These are phyloP conservation scores for Monilinia laxa DNA, from an alignment of 2,329 filamentous ascomycete genomes.

Conservation along the genomic window DNA sequence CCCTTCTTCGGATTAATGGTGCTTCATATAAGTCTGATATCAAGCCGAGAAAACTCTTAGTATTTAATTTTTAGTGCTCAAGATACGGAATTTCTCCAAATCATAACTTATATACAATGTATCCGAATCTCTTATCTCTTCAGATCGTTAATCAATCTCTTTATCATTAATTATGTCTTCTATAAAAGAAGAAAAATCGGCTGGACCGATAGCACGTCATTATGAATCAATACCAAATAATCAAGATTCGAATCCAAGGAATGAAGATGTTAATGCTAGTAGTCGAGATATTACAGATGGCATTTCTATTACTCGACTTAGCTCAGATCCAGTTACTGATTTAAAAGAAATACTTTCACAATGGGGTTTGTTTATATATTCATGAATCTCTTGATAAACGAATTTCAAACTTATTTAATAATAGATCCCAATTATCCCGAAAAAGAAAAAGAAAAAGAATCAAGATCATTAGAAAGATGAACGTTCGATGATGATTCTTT, in stretches of 20 bases:
- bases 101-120: constrained; percentile 4
- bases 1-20: constrained; percentile 6
- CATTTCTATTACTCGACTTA: neutral
- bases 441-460: neutral
- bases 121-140: neutral
- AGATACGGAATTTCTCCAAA: too few species aligned
- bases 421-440: constrained; percentile 8
- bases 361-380: constrained; percentile 8
- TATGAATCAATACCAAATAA: neutral
- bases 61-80: too few species aligned
- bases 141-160: neutral
- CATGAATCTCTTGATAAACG: neutral
- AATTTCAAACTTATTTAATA: neutral
- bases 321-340: neutral
- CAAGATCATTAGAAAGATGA: neutral
- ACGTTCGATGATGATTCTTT: neutral
- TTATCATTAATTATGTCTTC: neutral
- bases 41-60: neutral
- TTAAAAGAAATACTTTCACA: constrained; percentile 1
- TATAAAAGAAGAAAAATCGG: neutral
- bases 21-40: neutral
- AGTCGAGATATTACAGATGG: neutral
- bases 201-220: neutral
- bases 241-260: neutral
- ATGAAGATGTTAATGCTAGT: neutral